phyloP scores from a whole-genome alignment of 2,329 filamentous ascomycete genomes.

The Elsinoe arachidis region DNA sequence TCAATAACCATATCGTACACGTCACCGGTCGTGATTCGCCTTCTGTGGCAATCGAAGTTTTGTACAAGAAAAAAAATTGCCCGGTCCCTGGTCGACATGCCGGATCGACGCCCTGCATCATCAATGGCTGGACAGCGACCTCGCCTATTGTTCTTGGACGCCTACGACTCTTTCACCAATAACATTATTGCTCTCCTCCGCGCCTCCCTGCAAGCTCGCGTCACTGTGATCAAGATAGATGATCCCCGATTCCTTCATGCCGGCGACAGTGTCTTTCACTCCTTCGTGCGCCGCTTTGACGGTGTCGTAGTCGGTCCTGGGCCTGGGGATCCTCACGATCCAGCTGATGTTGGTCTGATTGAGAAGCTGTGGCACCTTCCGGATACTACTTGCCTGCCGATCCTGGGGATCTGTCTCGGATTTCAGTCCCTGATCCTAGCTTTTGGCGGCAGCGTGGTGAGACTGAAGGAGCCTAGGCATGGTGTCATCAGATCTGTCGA shows the following conservation, averaged over 20 bases:
- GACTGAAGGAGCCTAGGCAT: constrained; percentile 66
- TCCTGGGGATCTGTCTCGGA: constrained; percentile 81
- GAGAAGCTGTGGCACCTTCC: constrained; percentile 62
- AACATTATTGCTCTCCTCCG: constrained; percentile 82
- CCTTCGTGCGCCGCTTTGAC: constrained; percentile 55
- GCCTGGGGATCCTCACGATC: constrained; percentile 66
- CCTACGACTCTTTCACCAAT: constrained; percentile 94
- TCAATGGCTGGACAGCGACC: constrained; percentile 15
- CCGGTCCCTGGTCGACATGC: background rate
- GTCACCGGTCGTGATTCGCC: background rate
- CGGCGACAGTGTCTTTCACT: constrained; percentile 29
- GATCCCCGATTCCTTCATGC: constrained; percentile 31
- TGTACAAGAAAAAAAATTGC: background rate
- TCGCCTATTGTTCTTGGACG: constrained; percentile 74
- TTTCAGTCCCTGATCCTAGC: constrained; percentile 72
- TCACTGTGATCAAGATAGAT: constrained; percentile 61
- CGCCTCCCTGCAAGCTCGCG: constrained; percentile 56
- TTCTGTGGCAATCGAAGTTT: background rate
- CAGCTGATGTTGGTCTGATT: constrained; percentile 76
- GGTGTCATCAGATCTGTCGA: constrained; percentile 66
- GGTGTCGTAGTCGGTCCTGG: constrained; percentile 87
- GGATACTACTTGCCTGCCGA: constrained; percentile 55
- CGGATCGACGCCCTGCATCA: constrained; percentile 8
- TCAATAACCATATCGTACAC: too few species aligned
- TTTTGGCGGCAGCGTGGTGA: constrained; percentile 58